Percentiles rank a stretch among this genome's conserved stretches.
Evolutionary conservation across 345 rosid species (phyloP).

Genomic region (Clausena lansium): DNA sequence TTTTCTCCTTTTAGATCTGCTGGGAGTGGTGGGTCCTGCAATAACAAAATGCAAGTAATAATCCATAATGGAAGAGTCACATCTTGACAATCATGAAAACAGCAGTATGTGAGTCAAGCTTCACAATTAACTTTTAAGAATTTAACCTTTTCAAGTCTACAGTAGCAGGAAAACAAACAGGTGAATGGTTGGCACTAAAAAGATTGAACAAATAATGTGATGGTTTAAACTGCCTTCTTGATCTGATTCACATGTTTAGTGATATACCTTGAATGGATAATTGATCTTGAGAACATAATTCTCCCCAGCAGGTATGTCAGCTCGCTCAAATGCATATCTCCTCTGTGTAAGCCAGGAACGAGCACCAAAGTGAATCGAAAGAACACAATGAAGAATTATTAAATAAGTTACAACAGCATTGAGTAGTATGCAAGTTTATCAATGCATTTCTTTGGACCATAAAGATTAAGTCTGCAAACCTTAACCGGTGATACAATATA

Average conservation of each 20-base stretch:
- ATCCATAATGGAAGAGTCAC: not conserved
- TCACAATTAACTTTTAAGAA: slow-evolving; percentile 5
- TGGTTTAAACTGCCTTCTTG: not conserved
- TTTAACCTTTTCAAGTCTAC: not conserved
- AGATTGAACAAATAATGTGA: not conserved
- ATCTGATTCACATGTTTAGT: slow-evolving; percentile 8
- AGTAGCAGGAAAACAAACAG: not conserved
- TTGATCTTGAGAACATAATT: slow-evolving; percentile 82
- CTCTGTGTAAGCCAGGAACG: slow-evolving; percentile 49
- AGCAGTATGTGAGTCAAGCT: not conserved
- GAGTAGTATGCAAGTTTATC: not conserved
- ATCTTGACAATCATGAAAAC: not conserved
- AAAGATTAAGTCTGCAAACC: slow-evolving; percentile 48
- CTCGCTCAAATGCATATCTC: slow-evolving; percentile 78
- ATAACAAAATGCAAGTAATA: slow-evolving; percentile 1
- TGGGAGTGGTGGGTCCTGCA: slow-evolving; percentile 89
- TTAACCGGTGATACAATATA: slow-evolving; percentile 84
- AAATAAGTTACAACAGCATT: not conserved
- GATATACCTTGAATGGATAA: slow-evolving; percentile 85
- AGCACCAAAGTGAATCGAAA: slow-evolving; percentile 19
- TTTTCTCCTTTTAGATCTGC: slow-evolving; percentile 80
- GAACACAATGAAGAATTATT: slow-evolving; percentile 1
- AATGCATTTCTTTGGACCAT: slow-evolving; percentile 6
- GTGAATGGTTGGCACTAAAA: not conserved
- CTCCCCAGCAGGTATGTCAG: slow-evolving; percentile 79